Evolutionary conservation across 2,329 filamentous ascomycete species (phyloP).

Genomic region (Penicillium brevicompactum): DNA sequence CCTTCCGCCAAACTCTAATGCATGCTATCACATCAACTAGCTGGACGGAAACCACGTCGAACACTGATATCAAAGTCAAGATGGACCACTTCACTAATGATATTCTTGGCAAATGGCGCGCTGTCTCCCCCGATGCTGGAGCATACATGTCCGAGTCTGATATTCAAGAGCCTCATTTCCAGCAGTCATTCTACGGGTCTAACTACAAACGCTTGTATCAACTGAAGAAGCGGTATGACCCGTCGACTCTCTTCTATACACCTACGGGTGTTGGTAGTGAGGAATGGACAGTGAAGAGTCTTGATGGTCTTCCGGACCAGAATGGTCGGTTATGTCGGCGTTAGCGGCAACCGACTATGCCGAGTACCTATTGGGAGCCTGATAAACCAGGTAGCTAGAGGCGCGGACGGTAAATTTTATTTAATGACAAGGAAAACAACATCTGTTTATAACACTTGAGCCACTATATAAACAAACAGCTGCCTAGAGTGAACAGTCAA

Average conservation of each 20-base stretch:
- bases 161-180: slow-evolving; percentile 39
- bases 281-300: slow-evolving; percentile 45
- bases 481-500: too few species aligned
- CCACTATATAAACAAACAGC: too few species aligned
- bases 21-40: slow-evolving; percentile 28
- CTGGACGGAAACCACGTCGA: slow-evolving; percentile 28
- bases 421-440: too few species aligned
- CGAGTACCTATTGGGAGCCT: too few species aligned
- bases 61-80: slow-evolving; percentile 38
- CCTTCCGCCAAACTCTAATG: slow-evolving; percentile 27
- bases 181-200: slow-evolving; percentile 33
- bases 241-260: slow-evolving; percentile 52
- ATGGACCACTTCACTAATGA: slow-evolving; percentile 26
- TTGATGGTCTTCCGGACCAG: slow-evolving; percentile 31
- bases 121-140: slow-evolving; percentile 26
- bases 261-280: slow-evolving; percentile 57
- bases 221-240: slow-evolving; percentile 58
- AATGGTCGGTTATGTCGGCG: slow-evolving; percentile 47
- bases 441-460: too few species aligned
- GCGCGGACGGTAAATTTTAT: too few species aligned
- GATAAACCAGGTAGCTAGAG: too few species aligned
- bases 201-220: slow-evolving; percentile 30
- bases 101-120: slow-evolving; percentile 26
- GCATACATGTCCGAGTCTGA: slow-evolving; percentile 53
- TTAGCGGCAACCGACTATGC: background rate